Base-by-base conservation (phyloP, 495 filamentous ascomycete species). In the Platismatia glauca region DNA sequence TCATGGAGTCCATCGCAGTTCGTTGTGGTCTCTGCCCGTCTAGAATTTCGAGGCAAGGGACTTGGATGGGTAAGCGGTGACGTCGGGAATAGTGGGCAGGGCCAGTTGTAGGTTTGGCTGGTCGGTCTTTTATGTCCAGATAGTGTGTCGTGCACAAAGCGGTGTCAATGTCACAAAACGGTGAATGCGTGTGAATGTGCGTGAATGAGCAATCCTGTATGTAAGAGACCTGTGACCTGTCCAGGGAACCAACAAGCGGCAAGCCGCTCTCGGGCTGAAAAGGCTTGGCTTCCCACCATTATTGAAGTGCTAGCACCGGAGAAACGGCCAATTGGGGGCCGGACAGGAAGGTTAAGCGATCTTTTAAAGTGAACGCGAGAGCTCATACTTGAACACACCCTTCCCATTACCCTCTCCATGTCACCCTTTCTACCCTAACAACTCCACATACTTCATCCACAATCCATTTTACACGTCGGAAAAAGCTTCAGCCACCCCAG, bases 1-100 rank as follows among this genome's bases (percentile, higher is more conserved):
- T 79, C 85, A 89, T 89, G 27, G 86, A 88, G 71, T 89, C 87
- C 87, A 89, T 89, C 64, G 35, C 72, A 67, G 63, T 43, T 3
- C 20, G 16, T 53, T 53, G 18, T 53, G 27, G 29, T 31, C 29
- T 33, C 50, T 33, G 29, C 13, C 7, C 16, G 33, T 53, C 16
- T 8, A 16, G 7, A 7, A 8, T 53, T 0, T 53, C 16, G 50
- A 53, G 48, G 50, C 29, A 20, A 33, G 15, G 29, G 4, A 50
- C 16, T 22, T 53, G 16, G 7, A 33, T 20, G 15, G 50, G 16
- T 16, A 9, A 20, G 29, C 6, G 27, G 50, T 53, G 29, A 52
- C 6, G 27, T 53, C 3, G 29, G 29, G 16, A 20, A 33, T n/a
- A 20, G 50, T 53, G 50, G 50, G 13, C 48, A 53, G 33, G 50